Evolutionary conservation across 2,329 filamentous ascomycete species (phyloP).

Genomic region (Hansfordia pulvinata): DNA sequence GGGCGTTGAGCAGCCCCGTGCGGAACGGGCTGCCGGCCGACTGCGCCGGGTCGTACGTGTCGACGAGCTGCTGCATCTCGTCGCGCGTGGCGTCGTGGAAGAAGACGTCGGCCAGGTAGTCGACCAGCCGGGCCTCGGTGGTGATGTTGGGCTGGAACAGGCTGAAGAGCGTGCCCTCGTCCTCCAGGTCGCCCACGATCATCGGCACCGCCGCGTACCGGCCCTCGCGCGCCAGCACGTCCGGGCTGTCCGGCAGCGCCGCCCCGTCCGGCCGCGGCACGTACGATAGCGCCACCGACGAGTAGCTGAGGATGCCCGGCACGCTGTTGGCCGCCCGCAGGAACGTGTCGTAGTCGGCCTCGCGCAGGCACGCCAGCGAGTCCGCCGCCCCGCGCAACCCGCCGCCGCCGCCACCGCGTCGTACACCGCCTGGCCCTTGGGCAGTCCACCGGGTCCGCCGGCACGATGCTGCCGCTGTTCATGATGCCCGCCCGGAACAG

Average conservation of each 20-base stretch:
- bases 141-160: slow-evolving; percentile 58
- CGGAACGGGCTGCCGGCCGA: slow-evolving; percentile 57
- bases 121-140: slow-evolving; percentile 39
- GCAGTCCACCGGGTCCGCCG: slow-evolving; percentile 49
- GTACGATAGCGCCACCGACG: slow-evolving; percentile 57
- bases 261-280: slow-evolving; percentile 60
- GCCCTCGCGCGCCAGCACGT: slow-evolving; percentile 36
- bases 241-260: slow-evolving; percentile 47
- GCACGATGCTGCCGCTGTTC: slow-evolving; percentile 54
- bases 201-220: slow-evolving; percentile 46
- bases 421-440: slow-evolving; percentile 53
- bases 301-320: slow-evolving; percentile 53
- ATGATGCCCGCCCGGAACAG: slow-evolving; percentile 70
- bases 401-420: slow-evolving; percentile 44
- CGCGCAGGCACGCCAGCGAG: slow-evolving; percentile 53
- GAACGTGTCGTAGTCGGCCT: slow-evolving; percentile 42
- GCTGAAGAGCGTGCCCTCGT: slow-evolving; percentile 65
- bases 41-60: slow-evolving; percentile 43
- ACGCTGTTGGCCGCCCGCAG: slow-evolving; percentile 57
- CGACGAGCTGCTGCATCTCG: slow-evolving; percentile 41
- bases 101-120: slow-evolving; percentile 47
- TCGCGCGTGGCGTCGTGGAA: slow-evolving; percentile 41
- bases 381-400: slow-evolving; percentile 46
- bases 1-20: slow-evolving; percentile 53
- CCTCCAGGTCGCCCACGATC: slow-evolving; percentile 64